Conservation (phyloP, 305 asterid species). For the Euphrasia arctica region DNA sequence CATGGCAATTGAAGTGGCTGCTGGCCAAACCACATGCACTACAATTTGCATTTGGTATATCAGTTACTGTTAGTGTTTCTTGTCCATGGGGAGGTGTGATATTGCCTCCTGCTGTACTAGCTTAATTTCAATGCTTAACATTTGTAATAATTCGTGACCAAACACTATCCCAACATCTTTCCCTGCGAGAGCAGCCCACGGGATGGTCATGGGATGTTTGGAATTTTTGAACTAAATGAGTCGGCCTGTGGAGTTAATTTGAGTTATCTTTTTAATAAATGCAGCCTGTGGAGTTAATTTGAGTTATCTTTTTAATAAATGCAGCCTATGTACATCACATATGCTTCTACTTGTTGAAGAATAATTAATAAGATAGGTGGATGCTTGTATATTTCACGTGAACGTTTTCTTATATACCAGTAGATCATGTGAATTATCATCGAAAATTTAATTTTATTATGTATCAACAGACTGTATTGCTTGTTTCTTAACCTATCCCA, state of each 20-base stretch:
- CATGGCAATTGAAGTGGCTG: constrained; percentile 32
- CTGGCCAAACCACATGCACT: not conserved
- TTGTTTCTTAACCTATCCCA: no score
- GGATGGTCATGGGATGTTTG: not conserved
- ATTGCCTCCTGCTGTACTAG: constrained; percentile 1
- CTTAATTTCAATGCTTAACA: not conserved
- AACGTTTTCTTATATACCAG: no score
- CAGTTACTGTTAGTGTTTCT: constrained; percentile 7
- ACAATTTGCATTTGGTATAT: constrained; percentile 5
- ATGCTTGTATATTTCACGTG: no score
- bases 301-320: no score
- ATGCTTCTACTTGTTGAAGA: no score
- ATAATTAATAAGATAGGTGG: no score
- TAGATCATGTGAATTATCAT: no score
- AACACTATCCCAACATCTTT: not conserved
- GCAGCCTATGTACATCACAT: no score
- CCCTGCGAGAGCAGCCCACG: not conserved
- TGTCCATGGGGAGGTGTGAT: constrained; percentile 9
- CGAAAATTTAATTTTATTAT: no score
- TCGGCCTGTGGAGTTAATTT: not conserved
- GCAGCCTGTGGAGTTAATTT: no score
- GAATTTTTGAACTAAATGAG: not conserved
- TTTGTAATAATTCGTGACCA: constrained; percentile 7
- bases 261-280: not conserved
- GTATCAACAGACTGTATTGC: no score